Evolutionary conservation across 495 filamentous ascomycete species (phyloP).

Genomic region (Terfezia claveryi): DNA sequence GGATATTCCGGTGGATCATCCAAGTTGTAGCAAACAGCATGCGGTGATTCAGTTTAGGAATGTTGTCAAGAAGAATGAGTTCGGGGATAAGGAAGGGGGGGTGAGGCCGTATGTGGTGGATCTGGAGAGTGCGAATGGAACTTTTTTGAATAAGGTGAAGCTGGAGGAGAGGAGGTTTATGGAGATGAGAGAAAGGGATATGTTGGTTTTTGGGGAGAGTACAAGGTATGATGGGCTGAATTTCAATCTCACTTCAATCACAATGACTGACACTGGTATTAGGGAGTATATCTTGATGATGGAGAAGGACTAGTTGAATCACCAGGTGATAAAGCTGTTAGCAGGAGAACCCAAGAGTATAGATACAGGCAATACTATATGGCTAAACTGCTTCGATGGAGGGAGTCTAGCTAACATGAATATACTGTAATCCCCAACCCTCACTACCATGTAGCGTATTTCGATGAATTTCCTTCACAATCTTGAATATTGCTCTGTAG

Average conservation of each 20-base stretch:
- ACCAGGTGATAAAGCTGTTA: background rate
- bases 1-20: slow-evolving; percentile 69
- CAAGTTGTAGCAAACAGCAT: slow-evolving; percentile 83
- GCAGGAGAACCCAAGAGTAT: background rate
- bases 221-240: slow-evolving; percentile 26
- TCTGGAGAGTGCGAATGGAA: slow-evolving; percentile 84
- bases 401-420: too few species aligned
- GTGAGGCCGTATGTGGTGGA: slow-evolving; percentile 88
- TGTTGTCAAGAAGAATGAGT: slow-evolving; percentile 62
- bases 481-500: too few species aligned
- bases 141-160: slow-evolving; percentile 51
- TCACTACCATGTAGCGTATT: too few species aligned
- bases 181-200: slow-evolving; percentile 70
- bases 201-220: slow-evolving; percentile 70
- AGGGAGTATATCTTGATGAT: slow-evolving; percentile 67
- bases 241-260: background rate
- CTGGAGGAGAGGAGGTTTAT: slow-evolving; percentile 57
- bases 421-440: too few species aligned
- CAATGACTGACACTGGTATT: slow-evolving; percentile 1
- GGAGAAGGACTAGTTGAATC: slow-evolving; percentile 10
- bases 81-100: slow-evolving; percentile 53
- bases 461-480: too few species aligned
- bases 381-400: too few species aligned
- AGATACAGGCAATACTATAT: too few species aligned
- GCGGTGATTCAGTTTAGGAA: slow-evolving; percentile 86